Evolutionary conservation across 2,329 filamentous ascomycete genomes (phyloP), one percentile per base, ranked within the genome.

Genomic region (Colletotrichum zoysiae): DNA sequence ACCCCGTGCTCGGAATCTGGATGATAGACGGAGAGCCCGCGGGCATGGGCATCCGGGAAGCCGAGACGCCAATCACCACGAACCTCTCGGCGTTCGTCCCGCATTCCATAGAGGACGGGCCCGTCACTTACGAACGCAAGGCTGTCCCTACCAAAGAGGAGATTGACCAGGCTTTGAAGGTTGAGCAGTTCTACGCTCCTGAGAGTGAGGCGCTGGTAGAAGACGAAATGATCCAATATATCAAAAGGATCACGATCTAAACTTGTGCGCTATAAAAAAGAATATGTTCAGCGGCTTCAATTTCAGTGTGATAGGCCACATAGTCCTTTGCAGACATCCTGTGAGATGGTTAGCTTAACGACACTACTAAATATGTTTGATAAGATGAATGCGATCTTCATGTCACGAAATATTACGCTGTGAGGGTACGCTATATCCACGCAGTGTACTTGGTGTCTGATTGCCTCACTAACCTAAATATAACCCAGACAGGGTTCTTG

Each of bases 1-100:
- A 33, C 16, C 65, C 65, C 38, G 65, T 67, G 16, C 59, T 67
- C 18, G 65, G 50, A 2, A 26, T 67, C 12, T 67, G 65, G 65
- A 62, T 67, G 18, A 42, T 66, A 12, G 64, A 66, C 11, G 64
- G 64, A 5, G 64, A 66, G 18, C 33, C 40, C 1, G 64, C 33
- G 16, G 64, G 64, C 12, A 60, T 66, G 64, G 64, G 53, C 11
- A 50, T 60, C 1, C 64, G 64, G n/a, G 64, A 66, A 42, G 64
- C 59, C 3, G 20, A 9, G n/a, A 66, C 30, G 11, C 64, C 64
- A 6, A 58, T 66, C 1, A 66, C 64, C 3, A 40, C 64, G 16
- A 60, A 66, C 23, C 5, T 9, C 5, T 66, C 64, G 9, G 26
- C 23, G 5, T 66, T 66, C 20, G n/a, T 66, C 12, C 64, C 64